Evolutionary conservation across 768 basidiomycete genomes (phyloP), one percentile per base, ranked within the genome.

Genomic region (Boletus bicolor): DNA sequence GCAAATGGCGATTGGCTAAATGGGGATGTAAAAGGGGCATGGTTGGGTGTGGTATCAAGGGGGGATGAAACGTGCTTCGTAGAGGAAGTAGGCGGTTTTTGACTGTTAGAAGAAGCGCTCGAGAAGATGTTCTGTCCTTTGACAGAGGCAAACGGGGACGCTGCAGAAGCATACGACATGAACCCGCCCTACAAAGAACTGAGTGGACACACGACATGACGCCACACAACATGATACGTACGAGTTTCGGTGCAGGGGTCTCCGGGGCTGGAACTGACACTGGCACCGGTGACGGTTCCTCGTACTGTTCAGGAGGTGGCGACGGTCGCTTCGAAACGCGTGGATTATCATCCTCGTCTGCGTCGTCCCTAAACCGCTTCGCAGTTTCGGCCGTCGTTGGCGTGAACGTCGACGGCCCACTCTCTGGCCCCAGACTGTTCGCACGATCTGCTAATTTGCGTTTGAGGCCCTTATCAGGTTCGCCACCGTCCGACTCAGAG

Each of bases 151-250:
- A 91, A 91, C 5, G 89, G 89, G 2, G 89, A 91, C 53, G 76
- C 79, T 11, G 82, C 74, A 3, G 87, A 85, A 12, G 89, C 89
- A 63, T 90, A 92, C 2, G 88, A 86, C 80, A 86, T 84, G 69
- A 92, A 92, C 26, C 89, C 89, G 51, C 81, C 74, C 87, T 87
- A 49, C 36, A 44, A 49, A 44, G 41, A 39, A 43, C 14, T 56
- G 32, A 66, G 54, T 38, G 21, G 8, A 28, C 21, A 60, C 48
- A 48, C 52, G 47, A 58, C 46, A 59, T 51, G 55, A 54, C 42
- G 32, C 42, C 37, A 55, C 39, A 52, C 24, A n/a, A 45, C 36
- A 38, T 5, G 21, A 30, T 24, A 76, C 80, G 56, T 61, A 85
- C 85, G 54, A 76, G 63, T 71, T 84, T 79, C 21, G 77, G 69